Evolutionary conservation across 2,329 filamentous ascomycete species (phyloP).

Genomic region (Madurella fahalii): DNA sequence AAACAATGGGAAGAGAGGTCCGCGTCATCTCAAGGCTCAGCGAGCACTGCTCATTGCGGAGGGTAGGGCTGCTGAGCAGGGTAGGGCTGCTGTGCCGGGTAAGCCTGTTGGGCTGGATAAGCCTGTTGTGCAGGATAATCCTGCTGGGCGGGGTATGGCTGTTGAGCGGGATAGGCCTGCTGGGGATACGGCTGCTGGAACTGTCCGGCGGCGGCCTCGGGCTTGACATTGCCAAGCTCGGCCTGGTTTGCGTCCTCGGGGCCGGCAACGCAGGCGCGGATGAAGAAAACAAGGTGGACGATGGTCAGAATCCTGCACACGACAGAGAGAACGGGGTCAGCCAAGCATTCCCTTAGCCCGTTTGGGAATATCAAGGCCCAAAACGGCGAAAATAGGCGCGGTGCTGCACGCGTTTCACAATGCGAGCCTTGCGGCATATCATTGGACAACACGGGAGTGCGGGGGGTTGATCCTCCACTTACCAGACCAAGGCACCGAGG

Average conservation of each 20-base stretch:
- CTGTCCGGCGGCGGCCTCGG: constrained; percentile 6
- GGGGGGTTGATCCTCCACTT: constrained; percentile 9
- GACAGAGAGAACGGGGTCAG: background rate
- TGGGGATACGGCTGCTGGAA: constrained; percentile 3
- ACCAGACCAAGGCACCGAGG: constrained; percentile 41
- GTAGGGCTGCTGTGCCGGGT: constrained; percentile 8
- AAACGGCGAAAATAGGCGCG: background rate
- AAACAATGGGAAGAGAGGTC: background rate
- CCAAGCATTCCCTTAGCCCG: background rate
- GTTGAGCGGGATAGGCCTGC: constrained; percentile 6
- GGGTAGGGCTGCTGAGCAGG: constrained; percentile 12
- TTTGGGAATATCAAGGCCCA: too few species aligned
- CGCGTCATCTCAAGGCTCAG: background rate
- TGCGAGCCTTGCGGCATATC: background rate
- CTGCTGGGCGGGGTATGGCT: constrained; percentile 10
- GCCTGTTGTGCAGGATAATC: constrained; percentile 7
- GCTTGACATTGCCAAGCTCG: constrained; percentile 31
- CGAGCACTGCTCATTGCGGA: background rate
- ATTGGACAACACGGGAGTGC: background rate
- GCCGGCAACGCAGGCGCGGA: constrained; percentile 31
- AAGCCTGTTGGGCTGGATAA: constrained; percentile 6
- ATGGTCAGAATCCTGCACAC: constrained; percentile 36
- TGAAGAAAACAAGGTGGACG: constrained; percentile 38
- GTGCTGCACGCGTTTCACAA: background rate
- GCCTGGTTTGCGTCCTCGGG: constrained; percentile 22